phyloP scores from a whole-genome alignment of 768 basidiomycete genomes.

The Boletus subcaerulescens region DNA sequence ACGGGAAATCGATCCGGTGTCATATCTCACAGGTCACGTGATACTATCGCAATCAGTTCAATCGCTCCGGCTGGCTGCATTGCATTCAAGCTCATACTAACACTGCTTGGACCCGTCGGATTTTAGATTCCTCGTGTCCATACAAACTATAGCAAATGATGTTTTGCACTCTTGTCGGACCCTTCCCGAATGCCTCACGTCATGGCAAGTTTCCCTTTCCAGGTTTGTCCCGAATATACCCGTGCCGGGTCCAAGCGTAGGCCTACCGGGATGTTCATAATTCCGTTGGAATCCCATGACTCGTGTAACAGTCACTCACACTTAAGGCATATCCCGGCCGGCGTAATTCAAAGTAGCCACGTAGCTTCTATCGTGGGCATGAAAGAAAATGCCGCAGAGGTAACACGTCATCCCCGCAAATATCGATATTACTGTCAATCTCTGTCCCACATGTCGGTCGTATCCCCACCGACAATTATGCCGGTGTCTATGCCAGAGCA shows the following conservation, averaged over 20 bases:
- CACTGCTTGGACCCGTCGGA: too few species aligned
- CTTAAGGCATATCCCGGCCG: background rate
- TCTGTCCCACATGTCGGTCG: background rate
- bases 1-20: constrained; percentile 1
- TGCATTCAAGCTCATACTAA: too few species aligned
- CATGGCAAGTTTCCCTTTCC: background rate
- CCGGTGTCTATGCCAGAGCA: background rate
- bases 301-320: background rate
- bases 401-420: background rate
- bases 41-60: too few species aligned
- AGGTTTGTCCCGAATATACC: constrained; percentile 9
- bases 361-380: too few species aligned
- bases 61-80: too few species aligned
- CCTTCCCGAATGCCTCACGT: background rate
- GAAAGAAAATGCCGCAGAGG: too few species aligned
- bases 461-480: background rate
- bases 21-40: constrained; percentile 15
- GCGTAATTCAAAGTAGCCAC: too few species aligned
- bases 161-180: too few species aligned
- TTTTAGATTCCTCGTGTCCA: too few species aligned
- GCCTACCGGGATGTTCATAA: background rate
- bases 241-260: background rate
- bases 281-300: background rate
- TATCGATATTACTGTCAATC: background rate
- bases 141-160: too few species aligned